Evolutionary conservation across 2,329 filamentous ascomycete species (phyloP).

Genomic region (Penicillium oxalicum): DNA sequence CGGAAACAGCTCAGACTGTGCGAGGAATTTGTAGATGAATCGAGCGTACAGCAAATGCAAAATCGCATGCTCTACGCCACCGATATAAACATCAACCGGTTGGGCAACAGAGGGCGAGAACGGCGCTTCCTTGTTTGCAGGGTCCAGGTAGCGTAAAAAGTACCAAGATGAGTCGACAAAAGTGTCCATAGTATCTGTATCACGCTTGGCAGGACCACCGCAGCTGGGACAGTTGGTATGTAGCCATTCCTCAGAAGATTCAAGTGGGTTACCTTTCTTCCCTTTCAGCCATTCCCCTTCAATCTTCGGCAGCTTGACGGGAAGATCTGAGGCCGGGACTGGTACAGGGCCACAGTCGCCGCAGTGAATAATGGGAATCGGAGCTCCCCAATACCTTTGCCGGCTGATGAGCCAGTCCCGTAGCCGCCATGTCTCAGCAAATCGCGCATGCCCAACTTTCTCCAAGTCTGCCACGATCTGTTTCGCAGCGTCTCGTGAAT

Average conservation of each 20-base stretch:
- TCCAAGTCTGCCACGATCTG: constrained; percentile 51
- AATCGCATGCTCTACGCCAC: constrained; percentile 86
- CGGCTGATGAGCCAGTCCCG: constrained; percentile 87
- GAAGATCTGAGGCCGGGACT: constrained; percentile 69
- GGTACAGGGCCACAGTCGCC: constrained; percentile 68
- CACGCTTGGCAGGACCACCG: constrained; percentile 62
- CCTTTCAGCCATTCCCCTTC: constrained; percentile 62
- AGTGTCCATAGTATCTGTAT: constrained; percentile 94
- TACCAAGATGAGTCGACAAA: constrained; percentile 97
- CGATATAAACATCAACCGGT: constrained; percentile 82
- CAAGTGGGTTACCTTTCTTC: constrained; percentile 70
- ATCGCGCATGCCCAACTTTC: constrained; percentile 52
- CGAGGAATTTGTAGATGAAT: constrained; percentile 84
- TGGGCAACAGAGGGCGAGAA: constrained; percentile 56
- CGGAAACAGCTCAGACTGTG: constrained; percentile 43
- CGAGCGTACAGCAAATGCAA: constrained; percentile 82
- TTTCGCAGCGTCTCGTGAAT: constrained; percentile 57
- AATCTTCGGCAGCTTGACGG: constrained; percentile 67
- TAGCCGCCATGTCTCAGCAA: constrained; percentile 69
- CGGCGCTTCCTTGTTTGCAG: constrained; percentile 56
- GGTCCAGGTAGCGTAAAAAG: constrained; percentile 72
- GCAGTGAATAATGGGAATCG: constrained; percentile 85
- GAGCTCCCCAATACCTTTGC: constrained; percentile 88
- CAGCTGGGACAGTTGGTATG: constrained; percentile 70
- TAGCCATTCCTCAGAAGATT: constrained; percentile 65